Percentiles rank a stretch among this genome's conserved stretches.
Conservation (phyloP, 495 filamentous ascomycete species). For the Penicillium atrosanguineum region DNA sequence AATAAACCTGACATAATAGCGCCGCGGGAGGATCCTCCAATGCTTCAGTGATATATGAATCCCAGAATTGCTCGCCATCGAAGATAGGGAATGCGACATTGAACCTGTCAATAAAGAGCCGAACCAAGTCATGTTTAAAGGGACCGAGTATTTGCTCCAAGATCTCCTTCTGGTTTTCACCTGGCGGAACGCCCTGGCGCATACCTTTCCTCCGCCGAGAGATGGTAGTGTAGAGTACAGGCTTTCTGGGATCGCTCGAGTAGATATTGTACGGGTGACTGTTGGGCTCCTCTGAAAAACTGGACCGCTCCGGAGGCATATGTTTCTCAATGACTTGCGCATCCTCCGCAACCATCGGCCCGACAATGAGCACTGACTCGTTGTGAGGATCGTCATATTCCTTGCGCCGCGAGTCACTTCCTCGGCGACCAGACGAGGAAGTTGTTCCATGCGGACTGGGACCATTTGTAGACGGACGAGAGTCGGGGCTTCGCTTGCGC, state of each 20-base stretch:
- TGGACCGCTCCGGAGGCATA: conserved; percentile 44
- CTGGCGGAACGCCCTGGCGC: conserved; percentile 46
- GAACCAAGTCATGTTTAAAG: conserved; percentile 49
- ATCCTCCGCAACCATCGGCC: conserved; percentile 51
- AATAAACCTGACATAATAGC: conserved; percentile 53
- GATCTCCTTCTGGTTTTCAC: conserved; percentile 53
- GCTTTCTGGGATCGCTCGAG: conserved; percentile 47
- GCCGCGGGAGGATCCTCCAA: conserved; percentile 47
- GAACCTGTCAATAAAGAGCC: conserved; percentile 49
- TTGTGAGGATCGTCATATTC: conserved; percentile 42
- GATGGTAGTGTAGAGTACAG: conserved; percentile 47
- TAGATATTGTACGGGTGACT: conserved; percentile 50
- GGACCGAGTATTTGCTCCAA: conserved; percentile 54
- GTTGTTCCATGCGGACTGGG: conserved; percentile 29
- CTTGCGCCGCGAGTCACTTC: conserved; percentile 36
- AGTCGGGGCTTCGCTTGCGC: conserved; percentile 39
- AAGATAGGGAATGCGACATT: conserved; percentile 55
- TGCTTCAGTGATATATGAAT: conserved; percentile 40
- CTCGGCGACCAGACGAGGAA: conserved; percentile 30
- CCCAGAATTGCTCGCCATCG: conserved; percentile 49
- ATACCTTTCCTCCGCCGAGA: conserved; percentile 47
- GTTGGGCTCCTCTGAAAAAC: conserved; percentile 37
- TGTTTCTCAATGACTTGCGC: conserved; percentile 52
- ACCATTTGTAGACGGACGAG: conserved; percentile 23
- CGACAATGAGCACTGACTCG: conserved; percentile 50